These are phyloP conservation scores for Bolboschoenus planiculmis DNA, from an alignment of 176 grass and related monocot species.

Conservation along the genomic window DNA sequence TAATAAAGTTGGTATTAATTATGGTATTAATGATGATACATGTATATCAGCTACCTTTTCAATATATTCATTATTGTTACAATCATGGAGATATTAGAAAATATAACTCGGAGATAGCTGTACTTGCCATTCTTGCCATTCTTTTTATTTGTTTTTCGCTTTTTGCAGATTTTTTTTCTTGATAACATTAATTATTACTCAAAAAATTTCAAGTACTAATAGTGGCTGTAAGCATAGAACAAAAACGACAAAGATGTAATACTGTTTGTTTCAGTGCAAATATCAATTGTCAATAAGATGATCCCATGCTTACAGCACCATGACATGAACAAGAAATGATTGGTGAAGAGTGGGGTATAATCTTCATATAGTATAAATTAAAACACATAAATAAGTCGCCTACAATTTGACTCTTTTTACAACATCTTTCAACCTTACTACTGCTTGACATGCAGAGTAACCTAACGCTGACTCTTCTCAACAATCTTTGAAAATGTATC, in stretches of 20 bases:
- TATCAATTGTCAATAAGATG: not conserved
- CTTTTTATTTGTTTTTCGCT: too few relatives aligned
- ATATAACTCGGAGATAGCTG: too few relatives aligned
- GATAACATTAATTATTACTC: too few relatives aligned
- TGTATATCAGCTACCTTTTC: too few relatives aligned
- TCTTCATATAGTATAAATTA: not conserved
- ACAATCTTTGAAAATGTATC: conserved; percentile 15
- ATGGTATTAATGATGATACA: too few relatives aligned
- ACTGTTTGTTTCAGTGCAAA: not conserved
- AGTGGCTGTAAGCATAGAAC: not conserved
- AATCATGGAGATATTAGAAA: too few relatives aligned
- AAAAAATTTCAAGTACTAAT: not conserved
- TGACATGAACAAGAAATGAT: conserved; percentile 10
- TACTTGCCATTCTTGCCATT: too few relatives aligned
- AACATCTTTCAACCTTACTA: not conserved
- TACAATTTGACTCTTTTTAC: conserved; percentile 12
- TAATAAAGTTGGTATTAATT: too few relatives aligned
- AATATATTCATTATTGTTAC: too few relatives aligned
- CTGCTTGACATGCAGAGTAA: not conserved
- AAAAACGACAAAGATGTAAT: not conserved
- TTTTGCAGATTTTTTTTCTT: too few relatives aligned
- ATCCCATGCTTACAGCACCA: conserved; percentile 1
- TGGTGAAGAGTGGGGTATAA: not conserved
- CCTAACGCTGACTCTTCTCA: not conserved
- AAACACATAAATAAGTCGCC: not conserved